phyloP scores from a whole-genome alignment of 148 eudicot species.

The Dysphania ambrosioides region DNA sequence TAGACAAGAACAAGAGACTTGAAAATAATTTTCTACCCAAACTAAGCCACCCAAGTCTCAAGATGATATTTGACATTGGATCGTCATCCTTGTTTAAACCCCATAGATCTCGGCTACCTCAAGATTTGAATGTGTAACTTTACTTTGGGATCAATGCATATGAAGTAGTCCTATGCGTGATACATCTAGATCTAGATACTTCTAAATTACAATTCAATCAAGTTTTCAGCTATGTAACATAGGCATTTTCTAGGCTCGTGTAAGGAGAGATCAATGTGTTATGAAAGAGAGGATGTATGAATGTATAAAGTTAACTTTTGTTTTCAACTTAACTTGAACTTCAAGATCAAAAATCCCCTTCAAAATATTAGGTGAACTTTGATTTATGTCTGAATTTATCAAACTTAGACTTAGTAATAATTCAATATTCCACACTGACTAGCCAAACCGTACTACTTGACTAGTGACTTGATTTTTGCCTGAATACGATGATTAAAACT shows the following conservation, averaged over 20 bases:
- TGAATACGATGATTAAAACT: too few relatives aligned
- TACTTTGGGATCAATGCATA: constrained; percentile 4
- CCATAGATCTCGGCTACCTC: background rate
- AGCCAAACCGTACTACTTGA: too few relatives aligned
- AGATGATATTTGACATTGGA: too few relatives aligned
- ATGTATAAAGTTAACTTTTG: background rate
- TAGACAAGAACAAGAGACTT: constrained; percentile 7
- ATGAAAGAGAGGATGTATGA: background rate
- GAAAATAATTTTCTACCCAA: constrained; percentile 11
- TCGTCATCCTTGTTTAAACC: background rate
- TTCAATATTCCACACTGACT: too few relatives aligned
- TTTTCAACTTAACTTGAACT: background rate
- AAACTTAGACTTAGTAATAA: too few relatives aligned
- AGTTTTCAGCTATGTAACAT: constrained; percentile 1
- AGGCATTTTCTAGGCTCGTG: constrained; percentile 1
- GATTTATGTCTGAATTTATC: too few relatives aligned
- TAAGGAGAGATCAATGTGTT: background rate
- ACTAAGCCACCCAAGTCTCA: background rate
- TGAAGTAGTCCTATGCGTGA: background rate
- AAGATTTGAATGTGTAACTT: background rate
- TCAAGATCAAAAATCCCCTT: background rate
- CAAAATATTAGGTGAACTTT: background rate
- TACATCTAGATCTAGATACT: background rate
- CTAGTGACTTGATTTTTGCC: too few relatives aligned
- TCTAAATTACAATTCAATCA: background rate